phyloP scores from a whole-genome alignment of 2,329 filamentous ascomycete species.

The Fusarium compactum region DNA sequence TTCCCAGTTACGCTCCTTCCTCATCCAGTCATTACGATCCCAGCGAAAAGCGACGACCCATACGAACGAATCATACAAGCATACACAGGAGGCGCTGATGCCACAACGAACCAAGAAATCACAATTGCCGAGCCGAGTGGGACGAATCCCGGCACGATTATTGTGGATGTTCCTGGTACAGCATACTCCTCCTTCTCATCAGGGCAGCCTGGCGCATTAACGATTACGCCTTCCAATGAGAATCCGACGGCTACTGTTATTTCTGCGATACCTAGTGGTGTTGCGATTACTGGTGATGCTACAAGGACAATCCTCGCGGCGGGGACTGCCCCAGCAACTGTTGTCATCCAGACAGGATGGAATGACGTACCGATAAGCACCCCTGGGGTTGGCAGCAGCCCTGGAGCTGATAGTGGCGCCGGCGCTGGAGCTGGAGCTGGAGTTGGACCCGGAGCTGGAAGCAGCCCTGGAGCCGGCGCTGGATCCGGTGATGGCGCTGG shows the following conservation, averaged over 20 bases:
- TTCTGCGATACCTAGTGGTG: conserved; percentile 27
- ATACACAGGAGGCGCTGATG: conserved; percentile 30
- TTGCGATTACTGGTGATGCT: conserved; percentile 10
- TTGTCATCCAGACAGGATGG: conserved; percentile 36
- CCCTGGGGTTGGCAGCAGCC: no score
- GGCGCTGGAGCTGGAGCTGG: no score
- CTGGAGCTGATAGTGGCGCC: no score
- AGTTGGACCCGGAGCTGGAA: no score
- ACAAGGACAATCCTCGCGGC: conserved; percentile 30
- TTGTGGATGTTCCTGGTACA: conserved; percentile 33
- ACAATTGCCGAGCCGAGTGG: conserved; percentile 34
- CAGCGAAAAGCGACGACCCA: conserved; percentile 24
- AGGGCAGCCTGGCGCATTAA: conserved; percentile 32
- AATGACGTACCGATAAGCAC: conserved; percentile 25
- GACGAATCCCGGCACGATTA: conserved; percentile 30
- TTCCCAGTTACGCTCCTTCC: conserved; percentile 30
- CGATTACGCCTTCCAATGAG: conserved; percentile 31
- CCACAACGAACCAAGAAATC: conserved; percentile 30
- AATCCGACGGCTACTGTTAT: conserved; percentile 34
- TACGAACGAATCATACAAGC: conserved; percentile 35
- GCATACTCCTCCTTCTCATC: conserved; percentile 31
- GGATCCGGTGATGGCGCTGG: no score
- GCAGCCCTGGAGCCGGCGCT: no score
- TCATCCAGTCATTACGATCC: conserved; percentile 32
- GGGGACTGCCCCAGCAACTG: conserved; percentile 26